phyloP scores from a whole-genome alignment of 2,329 filamentous ascomycete genomes.

The Dichotomopilus funicola region DNA sequence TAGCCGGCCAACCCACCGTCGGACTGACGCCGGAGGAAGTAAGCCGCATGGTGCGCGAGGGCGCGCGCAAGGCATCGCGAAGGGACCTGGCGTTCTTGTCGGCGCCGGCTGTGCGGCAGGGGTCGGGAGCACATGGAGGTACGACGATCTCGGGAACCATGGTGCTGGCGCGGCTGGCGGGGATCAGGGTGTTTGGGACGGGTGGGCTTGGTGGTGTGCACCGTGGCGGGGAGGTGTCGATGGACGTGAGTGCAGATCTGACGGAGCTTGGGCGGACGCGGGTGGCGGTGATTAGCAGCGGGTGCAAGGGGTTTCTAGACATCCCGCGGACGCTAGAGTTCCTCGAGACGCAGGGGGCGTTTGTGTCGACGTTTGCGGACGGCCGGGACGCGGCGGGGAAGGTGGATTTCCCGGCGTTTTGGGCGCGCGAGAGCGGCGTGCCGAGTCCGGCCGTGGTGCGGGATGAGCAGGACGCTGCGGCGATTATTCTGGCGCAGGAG shows the following conservation, averaged over 20 bases:
- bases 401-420: constrained; percentile 90
- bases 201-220: constrained; percentile 94
- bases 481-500: constrained; percentile 78
- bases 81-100: constrained; percentile 78
- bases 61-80: constrained; percentile 76
- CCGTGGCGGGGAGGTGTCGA: constrained; percentile 72
- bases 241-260: constrained; percentile 93
- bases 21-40: constrained; percentile 70
- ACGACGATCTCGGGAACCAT: constrained; percentile 94
- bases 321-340: constrained; percentile 81
- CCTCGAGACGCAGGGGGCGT: constrained; percentile 65
- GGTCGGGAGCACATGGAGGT: constrained; percentile 64
- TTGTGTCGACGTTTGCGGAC: constrained; percentile 85
- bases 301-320: constrained; percentile 94
- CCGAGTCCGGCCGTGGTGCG: constrained; percentile 70
- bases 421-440: constrained; percentile 77
- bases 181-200: constrained; percentile 89
- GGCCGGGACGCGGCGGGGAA: constrained; percentile 55
- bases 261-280: constrained; percentile 87
- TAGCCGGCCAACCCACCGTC: constrained; percentile 76
- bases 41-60: constrained; percentile 61
- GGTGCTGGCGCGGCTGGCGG: constrained; percentile 77
- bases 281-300: constrained; percentile 81
- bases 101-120: constrained; percentile 52
- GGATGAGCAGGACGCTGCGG: constrained; percentile 74